Evolutionary conservation across 805 yeast genomes (phyloP), one percentile per base, ranked within the genome.

Genomic region (Metschnikowia lochheadii): DNA sequence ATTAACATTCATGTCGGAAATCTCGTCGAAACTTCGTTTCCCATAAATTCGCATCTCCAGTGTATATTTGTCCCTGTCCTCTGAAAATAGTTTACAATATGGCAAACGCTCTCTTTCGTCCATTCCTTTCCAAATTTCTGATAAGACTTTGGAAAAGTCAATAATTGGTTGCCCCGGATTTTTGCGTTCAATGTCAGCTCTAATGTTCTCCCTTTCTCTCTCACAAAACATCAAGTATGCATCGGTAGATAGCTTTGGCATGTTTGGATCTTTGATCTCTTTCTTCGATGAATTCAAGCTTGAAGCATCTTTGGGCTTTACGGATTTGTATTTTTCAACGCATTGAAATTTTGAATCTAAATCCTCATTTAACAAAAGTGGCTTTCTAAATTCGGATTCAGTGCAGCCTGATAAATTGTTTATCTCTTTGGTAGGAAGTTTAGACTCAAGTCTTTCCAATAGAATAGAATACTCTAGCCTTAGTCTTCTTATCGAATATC

Each of bases 211-310:
- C 66, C 87, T 87, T 62, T 89, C 95, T 70, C 80, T 70, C 52
- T 91, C 97, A 68, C 97, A 91, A 63, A 86, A 90, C 26, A 89
- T 79, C 54, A 89, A 73, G 62, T 90, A 91, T 5, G 97, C 96
- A 66, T 90, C 91, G 3, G 94, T 85, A 5, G 97, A 96, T 60
- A 95, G 77, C 59, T 87, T 89, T 18, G 97, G 97, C 60, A 85
- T 77, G 57, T 83, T 83, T 8, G 96, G 96, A 65, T 90, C 96
- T 59, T 90, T 80, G 8, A 18, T 13, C 21, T 44, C 46, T 21
- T 41, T 36, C 32, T 31, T 35, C 14, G 17, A 34, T 20, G 37
- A n/a, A 21, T 21, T 20, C 23, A n/a, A 33, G n/a, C 13, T 71
- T 57, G 49, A 61, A 56, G 53, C 65, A 58, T 56, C 46, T 54